phyloP scores from a whole-genome alignment of 1,284 basidiomycete species.

The Puccinia hordei region DNA sequence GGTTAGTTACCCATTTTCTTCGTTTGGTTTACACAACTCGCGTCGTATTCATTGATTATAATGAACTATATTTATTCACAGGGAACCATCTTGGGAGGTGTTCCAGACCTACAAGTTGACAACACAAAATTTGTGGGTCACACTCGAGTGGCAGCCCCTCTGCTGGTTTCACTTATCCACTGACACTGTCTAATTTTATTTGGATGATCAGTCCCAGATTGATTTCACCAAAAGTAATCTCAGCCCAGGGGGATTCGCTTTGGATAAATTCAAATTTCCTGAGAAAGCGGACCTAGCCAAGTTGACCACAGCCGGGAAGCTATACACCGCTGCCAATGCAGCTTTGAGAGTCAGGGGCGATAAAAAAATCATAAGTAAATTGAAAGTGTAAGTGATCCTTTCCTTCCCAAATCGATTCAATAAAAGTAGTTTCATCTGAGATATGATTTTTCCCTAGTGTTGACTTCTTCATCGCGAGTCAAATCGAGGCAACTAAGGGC shows the following conservation, averaged over 20 bases:
- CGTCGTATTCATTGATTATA: not conserved
- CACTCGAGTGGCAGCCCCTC: not conserved
- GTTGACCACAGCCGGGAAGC: not conserved
- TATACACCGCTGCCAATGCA: slow-evolving; percentile 5
- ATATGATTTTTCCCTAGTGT: not conserved
- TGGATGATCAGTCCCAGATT: not conserved
- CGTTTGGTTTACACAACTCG: not conserved
- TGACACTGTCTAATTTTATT: not conserved
- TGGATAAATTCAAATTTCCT: not conserved
- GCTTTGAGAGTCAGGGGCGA: slow-evolving; percentile 10
- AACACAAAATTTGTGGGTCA: not conserved
- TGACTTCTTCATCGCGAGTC: slow-evolving; percentile 16
- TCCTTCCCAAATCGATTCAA: not conserved
- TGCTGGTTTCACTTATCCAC: not conserved
- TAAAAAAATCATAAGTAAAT: not conserved
- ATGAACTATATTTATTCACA: not conserved
- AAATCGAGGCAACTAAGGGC: not conserved
- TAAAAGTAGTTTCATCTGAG: not conserved
- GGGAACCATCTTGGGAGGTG: not conserved
- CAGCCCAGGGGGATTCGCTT: not conserved
- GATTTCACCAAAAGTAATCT: not conserved
- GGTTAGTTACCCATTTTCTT: not conserved
- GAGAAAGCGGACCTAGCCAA: not conserved
- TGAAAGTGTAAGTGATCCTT: not conserved
- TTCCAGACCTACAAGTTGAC: not conserved